Evolutionary conservation across 495 filamentous ascomycete species (phyloP), one percentile per base, ranked within the genome.

Genomic region (Trypethelium eluteriae): DNA sequence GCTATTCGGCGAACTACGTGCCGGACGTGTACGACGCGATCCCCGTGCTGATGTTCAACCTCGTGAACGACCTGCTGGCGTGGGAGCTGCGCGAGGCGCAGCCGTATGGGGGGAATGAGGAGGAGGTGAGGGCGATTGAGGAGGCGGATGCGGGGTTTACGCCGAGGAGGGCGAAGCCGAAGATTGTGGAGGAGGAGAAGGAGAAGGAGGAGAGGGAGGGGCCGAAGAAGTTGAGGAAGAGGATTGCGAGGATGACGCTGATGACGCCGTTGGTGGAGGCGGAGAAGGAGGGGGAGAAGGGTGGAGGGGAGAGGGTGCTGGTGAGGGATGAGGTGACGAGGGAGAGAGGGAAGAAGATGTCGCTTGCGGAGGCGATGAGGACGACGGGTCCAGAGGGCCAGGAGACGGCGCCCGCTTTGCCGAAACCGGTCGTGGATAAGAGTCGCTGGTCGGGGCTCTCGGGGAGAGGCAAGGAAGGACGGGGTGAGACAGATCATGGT

Each of bases 1-100:
- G 49, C 59, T 76, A 74, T 62, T 66, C 50, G 18, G 69, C 63
- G 44, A 75, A 75, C 53, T 70, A 63, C 57, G 46, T 74, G 2
- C 62, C 68, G 10, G 74, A 75, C 41, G 71, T 76, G 49, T 74
- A 74, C 62, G 72, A 71, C 10, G 71, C 73, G 3, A 65, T 73
- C 12, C 73, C 73, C 5, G 64, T 69, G 49, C 68, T 76, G 41
- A 69, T 73, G 70, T 57, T 69, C 49, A 76, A 74, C 65, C 68
- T 76, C 50, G 25, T 49, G 25, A 75, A 72, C 59, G 74, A 76
- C 41, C 64, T 76, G 36, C 63, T 71, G 3, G 69, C 67, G 32
- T 62, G 70, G 34, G 71, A 74, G 69, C 35, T 36, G 35, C 6
- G 38, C 35, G 63, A 61, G 46, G 53, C 56, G 4, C 56, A 39